Evolutionary conservation across 208 protist genomes (phyloP).

Genomic region (Leishmania amazonensis): DNA sequence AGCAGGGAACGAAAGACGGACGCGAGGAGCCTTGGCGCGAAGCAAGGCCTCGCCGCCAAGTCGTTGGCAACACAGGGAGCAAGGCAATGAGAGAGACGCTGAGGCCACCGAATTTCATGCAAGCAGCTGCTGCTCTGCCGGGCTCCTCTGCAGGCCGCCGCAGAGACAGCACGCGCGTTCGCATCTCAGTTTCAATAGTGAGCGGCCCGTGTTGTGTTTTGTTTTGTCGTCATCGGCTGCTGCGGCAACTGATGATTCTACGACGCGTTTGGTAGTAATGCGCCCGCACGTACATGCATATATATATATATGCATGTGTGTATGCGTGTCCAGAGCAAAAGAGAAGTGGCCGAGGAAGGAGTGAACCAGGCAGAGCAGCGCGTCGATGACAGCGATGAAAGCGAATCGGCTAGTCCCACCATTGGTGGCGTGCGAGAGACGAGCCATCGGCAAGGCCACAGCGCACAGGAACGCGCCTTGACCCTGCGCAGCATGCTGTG

Average conservation of each 20-base stretch:
- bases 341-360: background rate
- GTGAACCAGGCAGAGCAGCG: background rate
- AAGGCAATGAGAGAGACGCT: background rate
- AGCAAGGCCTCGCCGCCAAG: conserved; percentile 6
- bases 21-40: background rate
- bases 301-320: background rate
- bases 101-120: background rate
- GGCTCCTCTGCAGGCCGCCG: background rate
- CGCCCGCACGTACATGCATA: background rate
- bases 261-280: background rate
- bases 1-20: background rate
- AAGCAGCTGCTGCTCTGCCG: background rate
- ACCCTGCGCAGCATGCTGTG: background rate
- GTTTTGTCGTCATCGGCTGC: background rate
- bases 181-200: background rate
- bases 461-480: background rate
- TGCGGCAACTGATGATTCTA: background rate
- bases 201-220: background rate
- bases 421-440: background rate
- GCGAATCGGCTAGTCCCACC: background rate
- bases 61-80: background rate
- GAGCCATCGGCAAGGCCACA: too few relatives aligned
- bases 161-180: background rate
- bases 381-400: background rate
- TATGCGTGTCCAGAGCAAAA: background rate